phyloP scores from a whole-genome alignment of 1,284 basidiomycete species.

The Peniophora sp. region DNA sequence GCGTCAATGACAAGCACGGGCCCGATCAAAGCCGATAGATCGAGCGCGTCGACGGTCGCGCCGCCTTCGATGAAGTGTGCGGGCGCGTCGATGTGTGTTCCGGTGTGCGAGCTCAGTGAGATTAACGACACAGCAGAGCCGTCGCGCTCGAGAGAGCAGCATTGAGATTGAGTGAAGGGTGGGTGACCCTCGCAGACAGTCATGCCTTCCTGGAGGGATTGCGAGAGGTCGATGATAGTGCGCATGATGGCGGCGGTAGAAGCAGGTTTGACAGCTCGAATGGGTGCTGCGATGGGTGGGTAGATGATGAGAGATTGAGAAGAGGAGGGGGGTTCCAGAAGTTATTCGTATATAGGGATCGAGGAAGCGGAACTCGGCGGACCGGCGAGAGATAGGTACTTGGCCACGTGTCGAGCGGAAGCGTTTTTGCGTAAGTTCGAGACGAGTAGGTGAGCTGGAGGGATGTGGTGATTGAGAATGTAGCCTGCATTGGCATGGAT shows the following conservation, averaged over 20 bases:
- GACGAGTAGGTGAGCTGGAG: no score
- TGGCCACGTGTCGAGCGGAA: no score
- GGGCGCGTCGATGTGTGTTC: conserved; percentile 20
- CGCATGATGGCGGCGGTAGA: background rate
- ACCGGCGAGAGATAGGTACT: no score
- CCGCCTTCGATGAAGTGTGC: conserved; percentile 15
- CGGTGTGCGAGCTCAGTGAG: conserved; percentile 17
- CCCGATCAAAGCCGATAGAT: conserved; percentile 13
- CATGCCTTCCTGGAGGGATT: conserved; percentile 5
- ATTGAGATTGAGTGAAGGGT: conserved; percentile 12
- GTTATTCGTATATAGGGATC: no score
- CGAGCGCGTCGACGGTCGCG: conserved; percentile 13
- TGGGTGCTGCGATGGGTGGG: background rate
- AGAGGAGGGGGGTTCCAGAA: no score
- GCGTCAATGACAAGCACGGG: conserved; percentile 16
- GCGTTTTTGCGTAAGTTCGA: no score
- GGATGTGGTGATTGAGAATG: no score
- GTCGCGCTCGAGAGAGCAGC: conserved; percentile 10
- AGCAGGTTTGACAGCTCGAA: conserved; percentile 2
- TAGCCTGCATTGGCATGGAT: no score
- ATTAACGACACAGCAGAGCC: conserved; percentile 14
- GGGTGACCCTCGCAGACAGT: conserved; percentile 15
- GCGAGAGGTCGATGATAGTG: conserved; percentile 9
- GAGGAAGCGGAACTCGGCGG: no score
- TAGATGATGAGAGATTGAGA: no score